Base-by-base conservation (phyloP, 2,329 filamentous ascomycete genomes). In the Xylaria hypoxylon region DNA sequence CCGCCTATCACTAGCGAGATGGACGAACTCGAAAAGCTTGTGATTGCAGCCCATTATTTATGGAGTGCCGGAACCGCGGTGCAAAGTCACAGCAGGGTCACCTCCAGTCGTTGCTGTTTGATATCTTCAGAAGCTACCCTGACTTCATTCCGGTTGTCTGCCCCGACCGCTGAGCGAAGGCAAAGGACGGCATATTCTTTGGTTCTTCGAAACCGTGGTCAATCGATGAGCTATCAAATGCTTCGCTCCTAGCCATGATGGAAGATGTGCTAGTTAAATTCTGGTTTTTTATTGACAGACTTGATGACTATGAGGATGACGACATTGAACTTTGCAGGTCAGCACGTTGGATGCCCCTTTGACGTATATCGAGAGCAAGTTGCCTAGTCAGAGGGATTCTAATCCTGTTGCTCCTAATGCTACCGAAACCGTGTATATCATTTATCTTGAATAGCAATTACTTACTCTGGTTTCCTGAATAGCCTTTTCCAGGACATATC, bases 11-110 rank as follows among this genome's bases (percentile, higher is more conserved):
- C 53, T 64, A 13, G 10, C 19, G 15, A 11, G 13, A 5, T 55
- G 51, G 51, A 7, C 33, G 4, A 35, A 19, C 8, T 6, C 35
- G 1, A 44, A 22, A 10, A 4, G 7, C 19, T 51, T 1, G 24
- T 55, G 3, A 47, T 42, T n/a, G 56, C 55, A 15, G 31, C 13
- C 11, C 56, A 64, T 17, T 64, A 55, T 24, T 64, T 60, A 13
- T 64, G 56, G 62, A 55, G 15, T 10, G 19, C 62, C 5, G 62
- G 62, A 5, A 64, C 55, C 7, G 19, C 19, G 1, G 40, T 55
- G 38, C 62, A 64, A 64, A 47, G n/a, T 59, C 55, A 10, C 48
- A 48, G 8, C 38, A 50, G 15, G 62, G 62, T 1, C 40, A 59
- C 2, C 11, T 55, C 10, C 11, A 26, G 7, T 51, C 22, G 1